Base-by-base conservation (phyloP, 2,329 filamentous ascomycete genomes). In the Microsporum audouinii region DNA sequence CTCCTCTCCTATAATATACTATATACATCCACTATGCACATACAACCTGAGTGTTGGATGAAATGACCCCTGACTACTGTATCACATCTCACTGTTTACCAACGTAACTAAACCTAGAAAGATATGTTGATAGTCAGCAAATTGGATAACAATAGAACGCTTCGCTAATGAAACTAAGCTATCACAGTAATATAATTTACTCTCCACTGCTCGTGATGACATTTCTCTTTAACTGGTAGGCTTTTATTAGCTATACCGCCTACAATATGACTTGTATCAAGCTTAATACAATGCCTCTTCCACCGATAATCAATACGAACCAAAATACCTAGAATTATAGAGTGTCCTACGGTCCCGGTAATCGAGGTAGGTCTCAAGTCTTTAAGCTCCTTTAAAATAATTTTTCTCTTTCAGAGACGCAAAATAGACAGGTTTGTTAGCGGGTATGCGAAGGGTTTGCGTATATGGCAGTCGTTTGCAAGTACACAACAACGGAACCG, bases 301-400 rank as follows among this genome's bases (percentile, higher is more conserved):
- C 57, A 36, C 57, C 57, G 31, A 59, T 49, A 49, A 59, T 49
- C 8, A 45, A 59, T 1, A 59, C 39, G 4, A 59, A 23, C 57
- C 57, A 59, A 27, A 59, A 59, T 36, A 39, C 49, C 29, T 27
- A 59, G 39, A 47, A 59, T 29, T 59, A 39, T 14, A 59, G 47
- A 3, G 57, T 59, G 57, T 59, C 31, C 57, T 38, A 23, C 57
- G 57, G 27, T 49, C 57, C 2, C 41, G 57, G 27, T 31, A 27
- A 58, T 23, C 2, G 56, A 58, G 36, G 27, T 58, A 27, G 56
- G 56, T n/a, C 31, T 58, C n/a, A 17, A 17, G 14, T 58, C 33
- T 31, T 43, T 58, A 34, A 58, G 56, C 34, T 58, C 36, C 17
- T 58, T 58, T 27, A n/a, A 14, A 27, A 45, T 45, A 27, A 59